Percentiles rank a stretch among this genome's conserved stretches.
Conservation (phyloP, 768 basidiomycete genomes). For the Chalciporus piperatus region DNA sequence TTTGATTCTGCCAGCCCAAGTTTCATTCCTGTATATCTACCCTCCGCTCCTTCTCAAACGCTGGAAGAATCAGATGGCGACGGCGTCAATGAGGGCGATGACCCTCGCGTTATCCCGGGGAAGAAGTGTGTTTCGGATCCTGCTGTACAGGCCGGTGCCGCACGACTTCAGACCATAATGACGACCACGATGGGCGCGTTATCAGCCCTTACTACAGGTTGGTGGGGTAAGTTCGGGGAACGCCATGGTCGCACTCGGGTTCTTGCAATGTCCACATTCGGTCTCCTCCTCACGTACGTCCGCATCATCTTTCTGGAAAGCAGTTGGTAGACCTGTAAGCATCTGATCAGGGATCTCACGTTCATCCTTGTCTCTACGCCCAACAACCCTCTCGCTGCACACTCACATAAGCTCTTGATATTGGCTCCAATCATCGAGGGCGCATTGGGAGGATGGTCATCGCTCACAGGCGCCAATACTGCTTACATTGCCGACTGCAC, state of each 20-base stretch:
- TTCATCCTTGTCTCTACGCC: constrained; percentile 78
- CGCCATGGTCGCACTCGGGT: constrained; percentile 72
- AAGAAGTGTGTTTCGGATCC: constrained; percentile 45
- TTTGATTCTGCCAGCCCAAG: constrained; percentile 6
- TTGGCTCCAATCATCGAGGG: constrained; percentile 81
- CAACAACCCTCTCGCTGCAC: constrained; percentile 53
- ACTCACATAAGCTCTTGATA: constrained; percentile 73
- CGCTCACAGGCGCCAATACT: constrained; percentile 57
- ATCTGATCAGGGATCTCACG: constrained; percentile 59
- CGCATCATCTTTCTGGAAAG: constrained; percentile 24
- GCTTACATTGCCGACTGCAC: constrained; percentile 78
- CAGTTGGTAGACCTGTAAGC: background rate
- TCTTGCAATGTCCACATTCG: constrained; percentile 61
- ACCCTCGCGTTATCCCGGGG: constrained; percentile 37
- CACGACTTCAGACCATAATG: constrained; percentile 72
- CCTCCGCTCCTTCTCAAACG: constrained; percentile 1
- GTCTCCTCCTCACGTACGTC: constrained; percentile 70
- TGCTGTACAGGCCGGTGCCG: constrained; percentile 65
- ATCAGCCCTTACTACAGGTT: constrained; percentile 79
- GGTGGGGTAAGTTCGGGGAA: constrained; percentile 85
- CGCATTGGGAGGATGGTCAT: constrained; percentile 76
- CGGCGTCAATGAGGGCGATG: constrained; percentile 35
- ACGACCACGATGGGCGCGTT: constrained; percentile 75
- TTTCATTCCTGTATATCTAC: constrained; percentile 12
- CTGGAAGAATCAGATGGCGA: constrained; percentile 22